Percentiles rank a stretch among this genome's conserved stretches.
Evolutionary conservation across 2,329 filamentous ascomycete genomes (phyloP).

Genomic region (Eurotiales sp.): DNA sequence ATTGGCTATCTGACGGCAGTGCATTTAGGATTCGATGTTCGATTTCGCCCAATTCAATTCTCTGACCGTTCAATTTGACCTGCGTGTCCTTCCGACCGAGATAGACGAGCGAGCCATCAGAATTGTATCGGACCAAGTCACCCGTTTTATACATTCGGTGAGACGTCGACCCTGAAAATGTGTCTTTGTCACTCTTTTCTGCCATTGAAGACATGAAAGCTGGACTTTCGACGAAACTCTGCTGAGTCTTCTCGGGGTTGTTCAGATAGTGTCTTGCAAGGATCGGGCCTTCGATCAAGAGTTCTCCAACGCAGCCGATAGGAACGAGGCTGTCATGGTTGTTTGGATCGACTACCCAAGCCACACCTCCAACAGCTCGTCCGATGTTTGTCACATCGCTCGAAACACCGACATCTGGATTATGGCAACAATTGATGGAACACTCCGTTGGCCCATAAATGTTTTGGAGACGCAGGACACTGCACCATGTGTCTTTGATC

Average conservation of each 20-base stretch:
- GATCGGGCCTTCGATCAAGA: conserved; percentile 40
- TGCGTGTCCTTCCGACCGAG: conserved; percentile 36
- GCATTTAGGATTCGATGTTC: conserved; percentile 26
- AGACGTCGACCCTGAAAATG: conserved; percentile 22
- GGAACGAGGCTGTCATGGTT: conserved; percentile 41
- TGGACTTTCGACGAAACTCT: conserved; percentile 36
- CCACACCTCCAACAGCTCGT: conserved; percentile 39
- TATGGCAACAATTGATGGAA: conserved; percentile 14
- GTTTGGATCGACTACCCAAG: conserved; percentile 46
- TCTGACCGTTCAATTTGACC: conserved; percentile 41
- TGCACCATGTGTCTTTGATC: conserved; percentile 22
- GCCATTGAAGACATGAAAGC: conserved; percentile 21
- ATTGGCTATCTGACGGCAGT: conserved; percentile 30
- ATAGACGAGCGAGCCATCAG: conserved; percentile 31
- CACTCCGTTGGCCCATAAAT: conserved; percentile 15
- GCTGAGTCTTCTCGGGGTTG: conserved; percentile 34
- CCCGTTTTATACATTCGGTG: conserved; percentile 34
- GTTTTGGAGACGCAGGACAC: conserved; percentile 9
- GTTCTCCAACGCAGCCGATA: conserved; percentile 37
- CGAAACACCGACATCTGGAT: conserved; percentile 9
- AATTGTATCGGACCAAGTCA: conserved; percentile 32
- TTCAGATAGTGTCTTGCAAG: conserved; percentile 45
- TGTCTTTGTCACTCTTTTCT: not conserved
- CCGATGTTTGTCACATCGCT: conserved; percentile 23
- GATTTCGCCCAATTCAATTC: conserved; percentile 41